Percentiles rank a stretch among this genome's conserved stretches.
These are phyloP conservation scores for Holtermannia corniformis DNA, from an alignment of 768 basidiomycete genomes.

Conservation along the genomic window DNA sequence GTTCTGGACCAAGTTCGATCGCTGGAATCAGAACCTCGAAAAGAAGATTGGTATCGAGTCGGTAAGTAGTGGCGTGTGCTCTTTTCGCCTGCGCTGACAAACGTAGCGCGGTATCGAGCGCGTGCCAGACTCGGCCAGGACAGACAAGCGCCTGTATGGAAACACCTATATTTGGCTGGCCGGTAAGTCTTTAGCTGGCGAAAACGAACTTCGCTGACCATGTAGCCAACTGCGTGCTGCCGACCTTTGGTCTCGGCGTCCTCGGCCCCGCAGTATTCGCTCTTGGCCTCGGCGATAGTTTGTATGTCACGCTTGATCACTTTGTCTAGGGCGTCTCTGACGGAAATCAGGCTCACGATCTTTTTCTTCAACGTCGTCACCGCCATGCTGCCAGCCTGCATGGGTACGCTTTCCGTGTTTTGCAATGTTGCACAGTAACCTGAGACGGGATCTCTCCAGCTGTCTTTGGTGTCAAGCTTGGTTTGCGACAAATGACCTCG, in stretches of 20 bases:
- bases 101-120: slow-evolving; percentile 21
- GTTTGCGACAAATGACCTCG: slow-evolving; percentile 46
- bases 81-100: neutral
- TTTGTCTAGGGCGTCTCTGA: neutral
- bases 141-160: slow-evolving; percentile 13
- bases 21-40: slow-evolving; percentile 13
- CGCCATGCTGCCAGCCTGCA: slow-evolving; percentile 11
- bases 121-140: slow-evolving; percentile 12
- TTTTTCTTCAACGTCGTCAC: slow-evolving; percentile 45
- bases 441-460: too few species aligned
- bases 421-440: slow-evolving; percentile 10
- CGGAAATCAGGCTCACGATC: slow-evolving; percentile 32
- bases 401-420: slow-evolving; percentile 10
- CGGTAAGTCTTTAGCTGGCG: too few species aligned
- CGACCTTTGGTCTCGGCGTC: slow-evolving; percentile 44
- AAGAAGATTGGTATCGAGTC: slow-evolving; percentile 17
- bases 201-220: neutral
- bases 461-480: slow-evolving; percentile 44
- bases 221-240: slow-evolving; percentile 16
- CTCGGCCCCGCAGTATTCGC: slow-evolving; percentile 42
- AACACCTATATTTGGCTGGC: slow-evolving; percentile 19
- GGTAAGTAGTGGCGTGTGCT: slow-evolving; percentile 7
- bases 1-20: slow-evolving; percentile 17
- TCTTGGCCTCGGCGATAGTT: slow-evolving; percentile 42
- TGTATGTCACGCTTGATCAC: slow-evolving; percentile 7